Conservation (phyloP, 805 yeast species). For the Yueomyces sinensis region DNA sequence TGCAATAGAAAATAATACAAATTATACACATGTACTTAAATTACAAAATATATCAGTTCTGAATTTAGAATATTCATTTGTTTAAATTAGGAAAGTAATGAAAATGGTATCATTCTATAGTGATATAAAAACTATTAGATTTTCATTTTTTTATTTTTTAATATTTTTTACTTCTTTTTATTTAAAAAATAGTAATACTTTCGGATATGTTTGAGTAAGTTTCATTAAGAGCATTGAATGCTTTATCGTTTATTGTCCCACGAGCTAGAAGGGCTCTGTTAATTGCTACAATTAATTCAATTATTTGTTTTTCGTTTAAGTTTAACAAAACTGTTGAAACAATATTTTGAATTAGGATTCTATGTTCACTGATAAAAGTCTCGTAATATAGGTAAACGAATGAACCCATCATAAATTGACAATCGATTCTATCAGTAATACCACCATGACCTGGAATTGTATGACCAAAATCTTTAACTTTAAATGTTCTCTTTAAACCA, state of each 20-base stretch:
- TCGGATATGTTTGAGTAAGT: not conserved
- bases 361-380: conserved; percentile 69
- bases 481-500: conserved; percentile 93
- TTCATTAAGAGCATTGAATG: not conserved
- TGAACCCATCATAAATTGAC: conserved; percentile 96
- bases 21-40: too few species aligned
- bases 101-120: too few species aligned
- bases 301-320: conserved; percentile 49
- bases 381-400: conserved; percentile 87
- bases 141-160: too few species aligned
- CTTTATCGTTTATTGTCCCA: not conserved
- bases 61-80: too few species aligned
- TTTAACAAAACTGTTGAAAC: conserved; percentile 66
- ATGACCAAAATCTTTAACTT: conserved; percentile 94
- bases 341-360: conserved; percentile 59
- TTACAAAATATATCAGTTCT: too few species aligned
- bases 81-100: too few species aligned
- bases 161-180: too few species aligned
- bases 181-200: not conserved
- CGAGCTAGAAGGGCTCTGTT: conserved; percentile 12
- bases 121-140: too few species aligned
- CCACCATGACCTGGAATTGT: conserved; percentile 99
- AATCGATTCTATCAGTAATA: conserved; percentile 92
- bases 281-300: conserved; percentile 47
- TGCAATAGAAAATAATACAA: too few species aligned